phyloP scores from a whole-genome alignment of 2,329 filamentous ascomycete genomes.

The Botrytis cinerea region DNA sequence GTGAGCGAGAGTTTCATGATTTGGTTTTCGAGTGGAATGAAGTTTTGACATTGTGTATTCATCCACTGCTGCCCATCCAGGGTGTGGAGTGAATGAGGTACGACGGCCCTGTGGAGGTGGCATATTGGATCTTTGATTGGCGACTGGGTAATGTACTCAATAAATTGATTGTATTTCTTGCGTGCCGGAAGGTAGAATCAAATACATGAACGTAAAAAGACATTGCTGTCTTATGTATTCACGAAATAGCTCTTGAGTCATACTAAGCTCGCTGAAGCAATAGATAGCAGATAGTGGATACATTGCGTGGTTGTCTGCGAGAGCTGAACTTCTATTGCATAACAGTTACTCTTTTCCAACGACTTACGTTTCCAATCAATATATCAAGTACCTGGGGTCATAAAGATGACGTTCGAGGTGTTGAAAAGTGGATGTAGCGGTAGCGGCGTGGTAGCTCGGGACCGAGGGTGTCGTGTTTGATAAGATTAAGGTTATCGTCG shows the following conservation, averaged over 20 bases:
- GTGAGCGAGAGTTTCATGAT: constrained; percentile 20
- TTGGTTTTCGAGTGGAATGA: constrained; percentile 36
- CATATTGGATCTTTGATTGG: background rate
- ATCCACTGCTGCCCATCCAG: constrained; percentile 5
- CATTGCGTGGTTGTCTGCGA: background rate
- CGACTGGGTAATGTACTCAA: background rate
- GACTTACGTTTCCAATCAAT: background rate
- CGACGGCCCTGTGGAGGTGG: background rate
- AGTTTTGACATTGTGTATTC: constrained; percentile 25
- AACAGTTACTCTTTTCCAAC: background rate
- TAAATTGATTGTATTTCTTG: background rate
- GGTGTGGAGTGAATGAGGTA: background rate
- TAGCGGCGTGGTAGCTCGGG: background rate
- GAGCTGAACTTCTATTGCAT: background rate
- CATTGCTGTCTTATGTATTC: background rate
- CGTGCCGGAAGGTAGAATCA: background rate
- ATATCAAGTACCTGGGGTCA: background rate
- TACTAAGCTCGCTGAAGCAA: background rate
- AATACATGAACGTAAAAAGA: background rate
- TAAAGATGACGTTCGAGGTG: background rate
- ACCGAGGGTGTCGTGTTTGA: background rate
- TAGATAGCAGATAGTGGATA: background rate
- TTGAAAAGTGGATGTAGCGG: background rate
- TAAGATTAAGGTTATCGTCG: background rate
- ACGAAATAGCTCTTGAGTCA: background rate